Conservation (phyloP, 2,329 filamentous ascomycete genomes). For the Scedosporium minutisporum region DNA sequence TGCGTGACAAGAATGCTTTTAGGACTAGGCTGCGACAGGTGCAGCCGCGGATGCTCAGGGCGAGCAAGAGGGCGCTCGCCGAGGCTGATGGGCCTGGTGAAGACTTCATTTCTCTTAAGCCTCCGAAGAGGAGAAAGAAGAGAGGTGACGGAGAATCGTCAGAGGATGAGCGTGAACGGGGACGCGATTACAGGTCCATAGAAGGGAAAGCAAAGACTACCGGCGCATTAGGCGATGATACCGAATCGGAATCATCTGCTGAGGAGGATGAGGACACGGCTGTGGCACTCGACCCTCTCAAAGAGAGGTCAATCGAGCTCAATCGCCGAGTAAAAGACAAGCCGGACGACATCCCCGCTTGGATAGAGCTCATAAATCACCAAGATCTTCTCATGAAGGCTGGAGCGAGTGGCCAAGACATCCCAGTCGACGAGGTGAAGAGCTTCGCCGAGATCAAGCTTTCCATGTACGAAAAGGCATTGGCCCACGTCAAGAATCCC, state of each 20-base stretch:
- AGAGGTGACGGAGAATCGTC: conserved; percentile 17
- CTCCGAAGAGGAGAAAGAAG: conserved; percentile 20
- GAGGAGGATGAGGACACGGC: conserved; percentile 11
- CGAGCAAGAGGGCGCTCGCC: neutral
- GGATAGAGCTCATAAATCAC: conserved; percentile 70
- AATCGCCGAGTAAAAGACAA: conserved; percentile 52
- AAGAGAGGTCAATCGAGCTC: conserved; percentile 50
- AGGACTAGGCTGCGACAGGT: conserved; percentile 3
- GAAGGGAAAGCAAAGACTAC: conserved; percentile 49
- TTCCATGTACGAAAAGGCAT: conserved; percentile 68
- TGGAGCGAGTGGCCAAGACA: conserved; percentile 31
- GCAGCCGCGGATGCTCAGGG: conserved; percentile 3
- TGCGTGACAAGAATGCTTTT: conserved; percentile 8
- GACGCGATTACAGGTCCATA: conserved; percentile 55
- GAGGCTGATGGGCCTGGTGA: conserved; percentile 13
- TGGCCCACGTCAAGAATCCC: conserved; percentile 42
- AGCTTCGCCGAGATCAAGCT: conserved; percentile 73
- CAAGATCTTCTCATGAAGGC: conserved; percentile 59
- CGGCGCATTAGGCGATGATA: conserved; percentile 36
- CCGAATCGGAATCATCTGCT: conserved; percentile 6
- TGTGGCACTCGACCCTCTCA: conserved; percentile 34
- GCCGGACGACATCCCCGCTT: conserved; percentile 59
- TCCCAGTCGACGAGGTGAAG: conserved; percentile 50
- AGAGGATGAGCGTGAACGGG: conserved; percentile 37
- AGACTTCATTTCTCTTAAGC: conserved; percentile 28